These are phyloP conservation scores for Oehlia diaphana DNA, from an alignment of 192 early-diverging fungal species.

Conservation along the genomic window DNA sequence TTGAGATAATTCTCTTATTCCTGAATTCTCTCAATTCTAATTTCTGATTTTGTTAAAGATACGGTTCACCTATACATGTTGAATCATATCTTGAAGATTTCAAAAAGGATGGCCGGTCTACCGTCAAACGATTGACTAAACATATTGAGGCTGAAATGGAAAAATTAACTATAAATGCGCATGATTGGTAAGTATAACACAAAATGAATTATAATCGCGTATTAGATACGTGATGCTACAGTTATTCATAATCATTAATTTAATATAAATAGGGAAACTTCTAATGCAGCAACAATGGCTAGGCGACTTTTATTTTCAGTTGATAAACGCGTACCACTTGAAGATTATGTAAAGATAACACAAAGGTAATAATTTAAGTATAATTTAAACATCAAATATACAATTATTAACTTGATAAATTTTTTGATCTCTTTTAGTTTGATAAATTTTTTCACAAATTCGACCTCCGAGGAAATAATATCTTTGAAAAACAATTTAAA, in stretches of 20 bases:
- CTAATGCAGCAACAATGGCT: conserved; percentile 42
- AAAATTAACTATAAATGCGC: conserved; percentile 52
- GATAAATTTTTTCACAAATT: conserved; percentile 19
- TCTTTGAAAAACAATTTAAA: conserved; percentile 35
- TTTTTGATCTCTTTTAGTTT: conserved; percentile 8
- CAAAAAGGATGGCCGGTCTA: conserved; percentile 35
- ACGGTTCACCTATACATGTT: conserved; percentile 46
- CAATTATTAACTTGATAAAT: too few species aligned
- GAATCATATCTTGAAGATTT: conserved; percentile 42
- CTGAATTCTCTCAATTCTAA: neutral
- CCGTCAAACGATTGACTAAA: conserved; percentile 45
- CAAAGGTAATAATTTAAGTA: conserved; percentile 39
- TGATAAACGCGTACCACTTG: conserved; percentile 28
- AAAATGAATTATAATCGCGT: too few species aligned
- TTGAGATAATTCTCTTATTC: neutral
- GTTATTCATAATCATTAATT: neutral
- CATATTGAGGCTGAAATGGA: conserved; percentile 41
- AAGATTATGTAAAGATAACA: conserved; percentile 46
- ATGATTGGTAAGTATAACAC: conserved; percentile 41
- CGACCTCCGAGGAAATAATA: conserved; percentile 22
- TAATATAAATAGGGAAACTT: conserved; percentile 36
- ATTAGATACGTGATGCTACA: neutral
- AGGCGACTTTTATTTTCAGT: conserved; percentile 44
- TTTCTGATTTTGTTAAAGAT: conserved; percentile 30
- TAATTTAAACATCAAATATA: too few species aligned